Base-by-base conservation (phyloP, 306 rosid species). In the Prunus kanzakura region DNA sequence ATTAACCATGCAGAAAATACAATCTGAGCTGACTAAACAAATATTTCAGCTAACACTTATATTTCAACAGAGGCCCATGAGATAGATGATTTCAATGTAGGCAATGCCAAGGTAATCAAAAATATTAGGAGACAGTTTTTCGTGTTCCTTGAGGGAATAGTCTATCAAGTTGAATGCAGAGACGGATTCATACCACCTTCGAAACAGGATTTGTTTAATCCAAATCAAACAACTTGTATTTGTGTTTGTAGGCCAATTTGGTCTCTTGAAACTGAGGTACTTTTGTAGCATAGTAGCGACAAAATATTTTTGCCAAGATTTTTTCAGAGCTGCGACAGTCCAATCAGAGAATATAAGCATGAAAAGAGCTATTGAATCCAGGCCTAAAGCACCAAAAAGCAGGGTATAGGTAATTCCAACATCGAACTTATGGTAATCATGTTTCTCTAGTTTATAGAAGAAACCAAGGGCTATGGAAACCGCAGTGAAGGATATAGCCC, bases 141-240 rank as follows among this genome's bases (percentile, higher is more conserved):
- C 23, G 18, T 73, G 13, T 54, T 75, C 76, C 22, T 73, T 27
- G 1, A 82, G 78, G 68, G 78, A 82, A 74, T 78, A 80, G 1
- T 35, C 4, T 55, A 86, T 73, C 72, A 86, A 67, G 35, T 86
- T 86, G 80, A 25, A 70, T 11, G 58, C 46, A 3, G 81, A 66
- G 11, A 88, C 54, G 10, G 80, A 61, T 65, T 75, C 86, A 15
- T 76, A 77, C 93, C 93, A 88, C 67, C 90, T 83, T 2, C 86
- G 84, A 47, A 57, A 74, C 1, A 77, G 10, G 23, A 76, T 1
- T 15, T 1, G 41, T 12, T 75, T 81, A 19, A 32, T 22, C 80
- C 82, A 50, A 3, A 23, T 56, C 4, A 3, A 35, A 23, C 0
- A 50, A 12, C 16, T 14, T 4, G 56, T 8, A 2, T 10, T 2